phyloP scores from a whole-genome alignment of 768 basidiomycete genomes.

The Trametes punicea region DNA sequence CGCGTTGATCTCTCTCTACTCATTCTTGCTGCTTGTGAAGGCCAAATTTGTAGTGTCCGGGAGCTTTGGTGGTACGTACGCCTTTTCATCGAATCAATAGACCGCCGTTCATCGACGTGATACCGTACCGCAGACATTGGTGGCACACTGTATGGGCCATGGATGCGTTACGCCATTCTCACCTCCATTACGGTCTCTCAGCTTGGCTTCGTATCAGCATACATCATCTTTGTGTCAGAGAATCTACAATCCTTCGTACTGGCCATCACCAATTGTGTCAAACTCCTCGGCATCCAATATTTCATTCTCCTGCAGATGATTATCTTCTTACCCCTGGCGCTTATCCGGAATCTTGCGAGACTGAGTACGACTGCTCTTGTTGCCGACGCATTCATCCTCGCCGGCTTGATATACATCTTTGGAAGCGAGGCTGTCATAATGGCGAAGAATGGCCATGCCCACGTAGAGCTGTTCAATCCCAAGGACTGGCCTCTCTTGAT shows the following conservation, averaged over 20 bases:
- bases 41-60: conserved; percentile 88
- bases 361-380: conserved; percentile 88
- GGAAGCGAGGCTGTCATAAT: conserved; percentile 79
- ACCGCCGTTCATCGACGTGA: neutral
- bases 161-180: conserved; percentile 90
- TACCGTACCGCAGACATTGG: conserved; percentile 69
- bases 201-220: conserved; percentile 84
- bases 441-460: conserved; percentile 63
- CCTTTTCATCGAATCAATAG: neutral
- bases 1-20: conserved; percentile 84
- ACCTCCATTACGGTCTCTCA: conserved; percentile 86
- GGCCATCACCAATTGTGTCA: conserved; percentile 74
- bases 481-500: conserved; percentile 90
- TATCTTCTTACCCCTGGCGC: conserved; percentile 85
- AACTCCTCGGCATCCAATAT: conserved; percentile 62
- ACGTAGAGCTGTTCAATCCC: conserved; percentile 83
- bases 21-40: conserved; percentile 87
- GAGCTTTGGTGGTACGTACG: conserved; percentile 81
- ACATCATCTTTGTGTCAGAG: conserved; percentile 94
- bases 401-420: conserved; percentile 84
- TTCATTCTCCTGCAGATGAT: conserved; percentile 83
- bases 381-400: conserved; percentile 93
- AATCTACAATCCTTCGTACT: conserved; percentile 84
- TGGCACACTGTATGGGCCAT: conserved; percentile 84
- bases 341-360: conserved; percentile 93